Base-by-base conservation (phyloP, 306 rosid genomes). In the Pueraria montana region DNA sequence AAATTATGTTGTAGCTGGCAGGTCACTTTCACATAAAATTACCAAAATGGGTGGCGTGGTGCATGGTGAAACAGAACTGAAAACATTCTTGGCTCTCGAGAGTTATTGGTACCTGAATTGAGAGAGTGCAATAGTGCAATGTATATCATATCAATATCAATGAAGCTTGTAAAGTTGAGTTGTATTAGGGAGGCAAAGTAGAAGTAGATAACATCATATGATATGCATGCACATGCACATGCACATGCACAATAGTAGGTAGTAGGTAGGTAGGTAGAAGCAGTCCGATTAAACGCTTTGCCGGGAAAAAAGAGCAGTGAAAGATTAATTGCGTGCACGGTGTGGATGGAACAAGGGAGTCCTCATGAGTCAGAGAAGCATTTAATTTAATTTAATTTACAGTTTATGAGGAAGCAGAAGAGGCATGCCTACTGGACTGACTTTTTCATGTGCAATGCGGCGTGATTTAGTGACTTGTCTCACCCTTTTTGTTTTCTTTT, bases 251-350 rank as follows among this genome's bases (percentile, higher is more conserved):
- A 10, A 21, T 3, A 23, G 64, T 58, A 49, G 18, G 8, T 45
- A 45, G 50, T n/a, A 0, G 0, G 2, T 6, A 40, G 11, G 16
- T 49, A 49, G 32, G 64, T 21, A 58, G 65, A 11, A 21, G 6
- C 4, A 53, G 30, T 20, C 1, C 0, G n/a, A 61, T 24, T 13
- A 61, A 18, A 26, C 8, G 18, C 38, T 11, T 24, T 61, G 67
- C 9, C 67, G 67, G 65, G 38, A 56, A 9, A 55, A 18, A 21
- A n/a, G n/a, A n/a, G n/a, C n/a, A n/a, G n/a, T n/a, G n/a, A n/a
- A n/a, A n/a, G n/a, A n/a, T 36, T 72, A 72, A 81, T 46, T 72
- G 72, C 55, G n/a, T 73, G 79, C 74, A 48, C 18, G 34, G 45
- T 59, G 65, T 17, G 52, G 84, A 62, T 72, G 79, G 40, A 81